Base-by-base conservation (phyloP, 805 yeast genomes). In the Metschnikowia anglica region DNA sequence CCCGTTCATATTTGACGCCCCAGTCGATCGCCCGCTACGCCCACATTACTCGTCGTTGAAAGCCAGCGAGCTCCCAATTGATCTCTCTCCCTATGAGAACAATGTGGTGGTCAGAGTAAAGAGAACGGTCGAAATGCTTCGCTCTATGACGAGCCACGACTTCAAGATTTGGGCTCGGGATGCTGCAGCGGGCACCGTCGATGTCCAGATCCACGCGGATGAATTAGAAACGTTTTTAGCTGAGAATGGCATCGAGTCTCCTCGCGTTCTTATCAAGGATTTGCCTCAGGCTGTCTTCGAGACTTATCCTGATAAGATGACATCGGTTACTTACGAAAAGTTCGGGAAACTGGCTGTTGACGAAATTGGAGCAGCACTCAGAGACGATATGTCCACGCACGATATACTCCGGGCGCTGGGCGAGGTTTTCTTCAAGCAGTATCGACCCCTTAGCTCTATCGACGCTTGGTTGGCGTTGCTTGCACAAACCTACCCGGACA, bases 391-490 rank as follows among this genome's bases (percentile, higher is more conserved):
- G 48, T n/a, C 50, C 5, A 19, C 42, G 2, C 29, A 21, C 7
- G 44, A 45, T 33, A 40, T 27, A 21, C 35, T 46, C 29, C 21
- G n/a, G 21, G 42, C 41, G 9, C 36, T 52, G 39, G 53, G 70
- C 0, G 86, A 82, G 45, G 48, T 80, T 3, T 88, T 88, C 59
- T 88, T 88, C 61, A 75, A 73, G 47, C 81, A 79, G 38, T 88
- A 80, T 63, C 72, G 90, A 46, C 79, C 84, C 23, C 65, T 87
- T 46, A 75, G 76, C 23, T 76, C 88, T 3, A 82, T 89, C 15
- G 74, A 86, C 53, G 67, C 81, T 1, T 88, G 95, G 95, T 69
- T 83, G 49, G 83, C 79, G 34, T 53, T 81, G 17, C 55, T 88
- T 16, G 69, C 72, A 46, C 72, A 74, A 41, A 73, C 85, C 1